These are phyloP conservation scores for Lasiodiplodia sp. DNA, from an alignment of 2,329 filamentous ascomycete species.

Conservation along the genomic window DNA sequence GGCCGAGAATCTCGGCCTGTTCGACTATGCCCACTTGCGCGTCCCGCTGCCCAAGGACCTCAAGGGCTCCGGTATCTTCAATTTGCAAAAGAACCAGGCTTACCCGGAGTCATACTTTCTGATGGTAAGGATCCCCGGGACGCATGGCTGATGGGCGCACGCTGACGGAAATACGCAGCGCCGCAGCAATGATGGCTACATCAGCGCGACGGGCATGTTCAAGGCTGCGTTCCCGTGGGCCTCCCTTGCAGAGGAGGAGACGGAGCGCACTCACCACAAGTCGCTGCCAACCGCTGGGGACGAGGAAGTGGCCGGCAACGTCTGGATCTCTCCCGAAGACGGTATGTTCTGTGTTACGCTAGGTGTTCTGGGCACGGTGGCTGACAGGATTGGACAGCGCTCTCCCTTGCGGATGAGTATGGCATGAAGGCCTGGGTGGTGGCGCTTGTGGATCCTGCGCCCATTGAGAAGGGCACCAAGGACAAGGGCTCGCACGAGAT, in stretches of 20 bases:
- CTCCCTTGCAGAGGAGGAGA: conserved; percentile 73
- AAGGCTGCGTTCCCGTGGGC: conserved; percentile 87
- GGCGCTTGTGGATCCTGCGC: conserved; percentile 87
- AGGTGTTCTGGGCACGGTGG: neutral
- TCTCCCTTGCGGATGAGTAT: conserved; percentile 86
- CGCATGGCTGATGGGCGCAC: neutral
- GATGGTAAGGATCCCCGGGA: conserved; percentile 65
- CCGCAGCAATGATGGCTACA: conserved; percentile 82
- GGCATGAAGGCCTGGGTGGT: conserved; percentile 85
- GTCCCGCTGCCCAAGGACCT: conserved; percentile 92
- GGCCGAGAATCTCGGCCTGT: conserved; percentile 76
- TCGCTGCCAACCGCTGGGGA: conserved; percentile 78
- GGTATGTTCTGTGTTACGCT: conserved; percentile 54
- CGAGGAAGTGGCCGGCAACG: conserved; percentile 94
- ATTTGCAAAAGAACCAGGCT: conserved; percentile 63
- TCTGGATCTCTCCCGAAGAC: conserved; percentile 87
- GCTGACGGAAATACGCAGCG: conserved; percentile 57
- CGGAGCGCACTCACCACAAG: conserved; percentile 85
- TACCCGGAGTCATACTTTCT: conserved; percentile 92
- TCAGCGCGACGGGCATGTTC: conserved; percentile 91
- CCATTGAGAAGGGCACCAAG: conserved; percentile 72
- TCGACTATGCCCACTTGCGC: conserved; percentile 95
- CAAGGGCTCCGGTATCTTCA: conserved; percentile 87
- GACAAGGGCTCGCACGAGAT: conserved; percentile 76
- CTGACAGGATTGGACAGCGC: conserved; percentile 61